Conservation (phyloP, 768 basidiomycete genomes). For the Hypsizygus marmoreus region DNA sequence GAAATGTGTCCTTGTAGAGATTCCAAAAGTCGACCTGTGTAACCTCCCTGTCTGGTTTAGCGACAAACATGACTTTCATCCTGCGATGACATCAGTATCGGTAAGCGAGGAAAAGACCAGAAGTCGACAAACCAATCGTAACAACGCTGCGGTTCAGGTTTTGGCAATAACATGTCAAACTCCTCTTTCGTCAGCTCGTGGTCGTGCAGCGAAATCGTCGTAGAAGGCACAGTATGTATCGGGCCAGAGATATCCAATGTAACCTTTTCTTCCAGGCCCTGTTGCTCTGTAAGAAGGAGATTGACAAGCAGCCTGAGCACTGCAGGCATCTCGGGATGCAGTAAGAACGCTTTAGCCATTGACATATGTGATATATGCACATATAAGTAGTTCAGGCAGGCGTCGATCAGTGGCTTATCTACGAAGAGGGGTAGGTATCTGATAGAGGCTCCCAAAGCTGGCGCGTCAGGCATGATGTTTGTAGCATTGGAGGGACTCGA, state of each 20-base stretch:
- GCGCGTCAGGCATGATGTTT: slow-evolving; percentile 56
- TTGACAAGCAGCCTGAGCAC: slow-evolving; percentile 69
- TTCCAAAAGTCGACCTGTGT: slow-evolving; percentile 97
- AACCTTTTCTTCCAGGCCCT: slow-evolving; percentile 57
- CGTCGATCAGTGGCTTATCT: slow-evolving; percentile 71
- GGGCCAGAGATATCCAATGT: slow-evolving; percentile 62
- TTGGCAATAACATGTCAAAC: slow-evolving; percentile 54
- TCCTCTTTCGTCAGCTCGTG: slow-evolving; percentile 77
- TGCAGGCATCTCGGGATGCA: slow-evolving; percentile 68
- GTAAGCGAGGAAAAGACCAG: background rate
- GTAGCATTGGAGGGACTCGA: slow-evolving; percentile 58
- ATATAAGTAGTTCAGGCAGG: slow-evolving; percentile 74
- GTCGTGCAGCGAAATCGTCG: slow-evolving; percentile 46
- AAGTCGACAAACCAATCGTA: slow-evolving; percentile 67
- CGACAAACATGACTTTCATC: slow-evolving; percentile 90
- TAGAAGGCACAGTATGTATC: slow-evolving; percentile 59
- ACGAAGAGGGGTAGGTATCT: slow-evolving; percentile 72
- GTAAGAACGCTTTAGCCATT: slow-evolving; percentile 77
- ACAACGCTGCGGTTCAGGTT: slow-evolving; percentile 77
- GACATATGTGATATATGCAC: slow-evolving; percentile 71
- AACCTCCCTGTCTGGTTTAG: slow-evolving; percentile 74
- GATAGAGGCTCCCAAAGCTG: slow-evolving; percentile 63
- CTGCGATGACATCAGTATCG: slow-evolving; percentile 38
- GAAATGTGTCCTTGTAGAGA: slow-evolving; percentile 84
- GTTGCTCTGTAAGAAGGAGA: slow-evolving; percentile 69